Evolutionary conservation across 257 asterid species (phyloP), one percentile per base, ranked within the genome.

Genomic region (Przewalskia tangutica): DNA sequence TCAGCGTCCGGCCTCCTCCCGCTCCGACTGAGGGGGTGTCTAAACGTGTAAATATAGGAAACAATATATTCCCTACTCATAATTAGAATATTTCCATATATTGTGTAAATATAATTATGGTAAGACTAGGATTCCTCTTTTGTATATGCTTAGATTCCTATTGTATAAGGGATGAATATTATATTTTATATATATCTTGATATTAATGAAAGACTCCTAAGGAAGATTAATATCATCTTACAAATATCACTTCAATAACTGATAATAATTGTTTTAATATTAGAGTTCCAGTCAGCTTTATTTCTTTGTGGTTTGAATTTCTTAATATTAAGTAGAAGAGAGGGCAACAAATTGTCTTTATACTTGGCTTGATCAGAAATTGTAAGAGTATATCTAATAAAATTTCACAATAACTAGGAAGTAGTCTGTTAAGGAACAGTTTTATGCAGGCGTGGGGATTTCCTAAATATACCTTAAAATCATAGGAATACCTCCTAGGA

Each of bases 321-420:
- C 58, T 44, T 18, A 40, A 54, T 59, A 71, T 48, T 71, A 6
- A 1, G 44, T 38, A 38, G 6, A 44, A 36, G 75, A 73, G 36
- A 71, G 68, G 86, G 82, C 84, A 71, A 65, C 79, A 80, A 60
- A 14, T 80, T 66, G 86, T 84, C 86, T 14, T 50, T 73, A 62
- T 80, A 40, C 55, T 9, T 84, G 86, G 65, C 79, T 84, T 65
- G 44, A 38, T 53, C 63, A 18, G 36, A 54, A 59, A 13, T 54
- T 18, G 20, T 3, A 70, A 7, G 65, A 71, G 18, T 75, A 3
- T 11, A 58, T 62, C 53, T 46, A 84, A 50, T 68, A 32, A 7
- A 77, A 77, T 34, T 6, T 4, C 34, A 73, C 17, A 42, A 38
- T 77, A 53, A 77, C 62, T 53, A 46, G 3, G 44, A 5, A 58